Evolutionary conservation across 371 early-diverging fungal species (phyloP).

Genomic region (Mortierella polycephala): DNA sequence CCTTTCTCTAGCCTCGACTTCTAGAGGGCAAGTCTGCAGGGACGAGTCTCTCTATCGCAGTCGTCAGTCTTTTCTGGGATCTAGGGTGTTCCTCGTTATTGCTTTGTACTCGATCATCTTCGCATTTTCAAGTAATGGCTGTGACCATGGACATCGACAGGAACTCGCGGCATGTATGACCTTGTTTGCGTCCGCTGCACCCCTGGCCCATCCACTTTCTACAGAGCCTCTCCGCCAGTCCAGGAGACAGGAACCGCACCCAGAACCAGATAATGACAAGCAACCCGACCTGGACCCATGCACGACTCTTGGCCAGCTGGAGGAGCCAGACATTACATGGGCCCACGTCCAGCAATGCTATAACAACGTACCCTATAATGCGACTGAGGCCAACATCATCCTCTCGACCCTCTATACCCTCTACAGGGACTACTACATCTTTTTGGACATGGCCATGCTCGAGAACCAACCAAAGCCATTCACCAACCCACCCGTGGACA

Average conservation of each 20-base stretch:
- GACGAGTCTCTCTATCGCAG: too few relatives aligned
- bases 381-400: conserved; percentile 26
- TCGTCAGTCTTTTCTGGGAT: too few relatives aligned
- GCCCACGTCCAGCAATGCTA: conserved; percentile 25
- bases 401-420: conserved; percentile 39
- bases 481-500: conserved; percentile 35
- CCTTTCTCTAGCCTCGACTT: too few relatives aligned
- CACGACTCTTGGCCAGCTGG: conserved; percentile 4
- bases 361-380: conserved; percentile 29
- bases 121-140: too few relatives aligned
- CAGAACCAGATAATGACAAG: neutral
- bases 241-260: neutral
- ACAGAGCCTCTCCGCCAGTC: neutral
- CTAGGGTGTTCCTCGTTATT: too few relatives aligned
- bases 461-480: conserved; percentile 36
- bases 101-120: neutral
- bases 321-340: conserved; percentile 32
- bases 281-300: conserved; percentile 23
- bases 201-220: neutral
- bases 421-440: conserved; percentile 40
- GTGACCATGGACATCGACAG: too few relatives aligned
- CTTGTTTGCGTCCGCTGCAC: neutral
- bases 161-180: too few relatives aligned
- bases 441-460: conserved; percentile 33
- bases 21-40: too few relatives aligned